phyloP scores from a whole-genome alignment of 2,329 filamentous ascomycete genomes.

The Microdochium paspali region DNA sequence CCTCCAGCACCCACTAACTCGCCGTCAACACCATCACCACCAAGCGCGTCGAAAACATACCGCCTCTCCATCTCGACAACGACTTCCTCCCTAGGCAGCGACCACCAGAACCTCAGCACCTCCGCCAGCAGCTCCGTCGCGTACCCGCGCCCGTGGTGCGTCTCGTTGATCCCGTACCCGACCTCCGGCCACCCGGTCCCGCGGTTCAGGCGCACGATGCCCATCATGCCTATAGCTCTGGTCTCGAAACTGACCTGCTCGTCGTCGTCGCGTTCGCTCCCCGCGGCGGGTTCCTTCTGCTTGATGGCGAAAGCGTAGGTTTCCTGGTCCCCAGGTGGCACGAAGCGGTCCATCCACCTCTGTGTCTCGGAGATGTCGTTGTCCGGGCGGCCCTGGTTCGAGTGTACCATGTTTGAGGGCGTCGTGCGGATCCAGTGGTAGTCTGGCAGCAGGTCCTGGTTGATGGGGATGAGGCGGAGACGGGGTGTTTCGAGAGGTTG shows the following conservation, averaged over 20 bases:
- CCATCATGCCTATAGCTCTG: constrained; percentile 16
- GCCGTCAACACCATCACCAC: neutral
- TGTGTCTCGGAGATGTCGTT: constrained; percentile 9
- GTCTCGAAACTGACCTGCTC: constrained; percentile 8
- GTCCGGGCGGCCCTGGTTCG: constrained; percentile 16
- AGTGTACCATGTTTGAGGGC: constrained; percentile 33
- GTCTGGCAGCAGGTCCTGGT: constrained; percentile 24
- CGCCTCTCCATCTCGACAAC: constrained; percentile 3
- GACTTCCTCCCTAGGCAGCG: constrained; percentile 8
- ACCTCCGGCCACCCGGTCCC: constrained; percentile 13
- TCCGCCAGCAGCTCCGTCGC: constrained; percentile 18
- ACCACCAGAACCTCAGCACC: constrained; percentile 12
- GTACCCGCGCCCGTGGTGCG: constrained; percentile 17
- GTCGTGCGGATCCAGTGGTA: constrained; percentile 26
- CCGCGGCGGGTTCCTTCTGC: constrained; percentile 2
- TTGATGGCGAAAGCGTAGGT: constrained; percentile 32
- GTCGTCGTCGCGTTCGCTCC: neutral
- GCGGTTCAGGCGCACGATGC: constrained; percentile 9
- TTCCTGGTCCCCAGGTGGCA: constrained; percentile 19
- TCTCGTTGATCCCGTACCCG: constrained; percentile 18
- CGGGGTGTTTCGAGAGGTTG: constrained; percentile 17
- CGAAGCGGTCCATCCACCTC: constrained; percentile 9
- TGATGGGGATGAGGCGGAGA: constrained; percentile 26
- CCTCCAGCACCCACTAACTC: neutral
- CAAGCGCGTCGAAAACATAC: neutral